A percentile compares a stretch with the other conserved stretches of the same genome.
Evolutionary conservation across 495 filamentous ascomycete species (phyloP).

Genomic region (Thermochaetoides thermophila): DNA sequence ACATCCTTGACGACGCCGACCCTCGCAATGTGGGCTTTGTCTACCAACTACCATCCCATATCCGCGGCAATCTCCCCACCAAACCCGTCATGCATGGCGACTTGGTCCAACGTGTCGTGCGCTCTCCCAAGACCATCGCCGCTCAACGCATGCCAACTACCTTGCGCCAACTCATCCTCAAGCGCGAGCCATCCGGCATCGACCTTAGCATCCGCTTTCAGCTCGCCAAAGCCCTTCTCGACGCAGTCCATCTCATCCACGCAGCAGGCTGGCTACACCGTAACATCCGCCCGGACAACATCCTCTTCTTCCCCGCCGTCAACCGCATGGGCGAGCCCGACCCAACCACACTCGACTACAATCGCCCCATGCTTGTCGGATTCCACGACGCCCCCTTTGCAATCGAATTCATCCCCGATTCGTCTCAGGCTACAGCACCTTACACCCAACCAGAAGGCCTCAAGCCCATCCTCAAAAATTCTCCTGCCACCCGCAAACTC

Average conservation of each 20-base stretch:
- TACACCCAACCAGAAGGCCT: background rate
- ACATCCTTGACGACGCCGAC: slow-evolving; percentile 3
- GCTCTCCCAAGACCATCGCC: slow-evolving; percentile 7
- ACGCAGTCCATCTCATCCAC: slow-evolving; percentile 6
- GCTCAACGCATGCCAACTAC: slow-evolving; percentile 5
- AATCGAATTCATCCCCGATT: background rate
- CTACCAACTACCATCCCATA: slow-evolving; percentile 6
- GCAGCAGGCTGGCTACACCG: slow-evolving; percentile 2
- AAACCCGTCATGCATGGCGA: background rate
- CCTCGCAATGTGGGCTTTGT: slow-evolving; percentile 3
- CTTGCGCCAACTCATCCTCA: slow-evolving; percentile 3
- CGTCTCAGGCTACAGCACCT: background rate
- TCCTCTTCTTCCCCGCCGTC: slow-evolving; percentile 5
- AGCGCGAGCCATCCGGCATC: background rate
- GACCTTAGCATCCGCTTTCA: slow-evolving; percentile 5
- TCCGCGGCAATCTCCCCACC: slow-evolving; percentile 2
- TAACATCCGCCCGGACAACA: slow-evolving; percentile 5
- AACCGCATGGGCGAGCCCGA: background rate
- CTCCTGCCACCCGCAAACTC: background rate
- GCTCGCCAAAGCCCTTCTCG: slow-evolving; percentile 3
- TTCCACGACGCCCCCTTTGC: slow-evolving; percentile 3
- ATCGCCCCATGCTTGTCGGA: slow-evolving; percentile 1
- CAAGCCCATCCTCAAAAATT: slow-evolving; percentile 9
- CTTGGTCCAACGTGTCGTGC: background rate
- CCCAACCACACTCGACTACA: slow-evolving; percentile 5